Base-by-base conservation (phyloP, 345 rosid species). In the Rhodamnia rubescens region DNA sequence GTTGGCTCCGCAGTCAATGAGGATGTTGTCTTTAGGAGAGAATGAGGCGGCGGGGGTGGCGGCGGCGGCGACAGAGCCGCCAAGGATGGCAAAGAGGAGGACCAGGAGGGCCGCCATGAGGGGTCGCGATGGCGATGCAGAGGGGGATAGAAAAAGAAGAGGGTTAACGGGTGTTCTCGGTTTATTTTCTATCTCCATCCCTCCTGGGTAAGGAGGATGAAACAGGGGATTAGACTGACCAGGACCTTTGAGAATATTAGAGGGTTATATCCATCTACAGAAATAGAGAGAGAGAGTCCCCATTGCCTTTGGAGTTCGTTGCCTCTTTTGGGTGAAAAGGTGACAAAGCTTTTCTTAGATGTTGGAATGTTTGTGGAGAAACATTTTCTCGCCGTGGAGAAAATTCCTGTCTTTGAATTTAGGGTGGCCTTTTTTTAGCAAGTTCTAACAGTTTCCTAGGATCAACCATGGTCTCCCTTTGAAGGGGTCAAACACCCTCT, bases 1-100 rank as follows among this genome's bases (percentile, higher is more conserved):
- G 56, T 52, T 86, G 54, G 88, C 82, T 3, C 88, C 88, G 42
- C 88, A 87, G 55, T 87, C 86, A 44, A 87, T 84, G 61, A 87
- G 81, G 49, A 87, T 75, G 80, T 59, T 87, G 82, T 87, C 88
- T 18, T 57, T 59, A 1, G 88, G 88, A 27, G 86, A 75, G 86
- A 87, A 84, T 0, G 51, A 2, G 51, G 51, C 11, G 0, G 78
- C 22, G 20, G 75, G 21, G 3, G 42, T 7, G 22, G 22, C 22
- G 0, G 75, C 42, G 1, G 47, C 8, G 51, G 42, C 26, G 20
- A 24, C 8, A 11, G 44, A 50, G 42, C 36, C 2, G 26, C 54
- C 54, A 44, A 82, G 8, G 5, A 82, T 52, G 57, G 83, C 0
- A 15, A 82, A 53, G 83, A 82, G 83, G 56, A 82, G 42, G 42